A percentile compares a stretch with the other conserved stretches of the same genome.
Conservation (phyloP, 2,329 filamentous ascomycete species). For the Rhytidhysteron rufulum region DNA sequence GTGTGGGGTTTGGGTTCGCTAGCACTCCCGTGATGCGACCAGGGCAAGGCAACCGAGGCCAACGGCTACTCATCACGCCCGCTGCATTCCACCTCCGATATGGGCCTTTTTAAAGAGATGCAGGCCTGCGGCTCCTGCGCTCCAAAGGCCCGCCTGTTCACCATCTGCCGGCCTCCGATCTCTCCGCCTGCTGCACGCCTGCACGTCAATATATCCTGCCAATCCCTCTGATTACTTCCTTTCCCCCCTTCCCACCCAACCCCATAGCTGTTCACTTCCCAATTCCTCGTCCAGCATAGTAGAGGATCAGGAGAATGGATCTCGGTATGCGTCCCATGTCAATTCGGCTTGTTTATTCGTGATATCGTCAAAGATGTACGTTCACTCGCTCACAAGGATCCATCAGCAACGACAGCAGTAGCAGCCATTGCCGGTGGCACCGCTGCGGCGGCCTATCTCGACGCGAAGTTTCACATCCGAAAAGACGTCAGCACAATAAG, state of each 20-base stretch:
- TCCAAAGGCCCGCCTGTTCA: neutral
- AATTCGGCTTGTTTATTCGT: too few relatives aligned
- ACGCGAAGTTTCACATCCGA: constrained; percentile 65
- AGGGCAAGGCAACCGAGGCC: neutral
- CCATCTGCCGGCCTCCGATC: neutral
- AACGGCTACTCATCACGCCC: neutral
- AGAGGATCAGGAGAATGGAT: neutral
- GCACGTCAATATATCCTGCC: too few relatives aligned
- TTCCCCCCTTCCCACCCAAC: neutral
- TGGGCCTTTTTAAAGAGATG: too few relatives aligned
- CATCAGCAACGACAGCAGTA: constrained; percentile 9
- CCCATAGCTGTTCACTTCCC: too few relatives aligned
- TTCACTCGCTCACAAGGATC: too few relatives aligned
- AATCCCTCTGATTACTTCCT: neutral
- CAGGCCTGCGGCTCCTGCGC: neutral
- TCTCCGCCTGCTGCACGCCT: neutral
- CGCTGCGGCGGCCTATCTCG: constrained; percentile 56
- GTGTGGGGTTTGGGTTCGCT: neutral
- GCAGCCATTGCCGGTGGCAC: constrained; percentile 31
- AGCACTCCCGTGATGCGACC: neutral
- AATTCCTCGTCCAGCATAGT: neutral
- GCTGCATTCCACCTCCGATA: neutral
- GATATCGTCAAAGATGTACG: too few relatives aligned
- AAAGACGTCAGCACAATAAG: constrained; percentile 57
- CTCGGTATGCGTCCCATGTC: constrained; percentile 1